Percentiles rank a stretch among this genome's conserved stretches.
Evolutionary conservation across 2,329 filamentous ascomycete species (phyloP).

Genomic region (Hansfordia pulvinata): DNA sequence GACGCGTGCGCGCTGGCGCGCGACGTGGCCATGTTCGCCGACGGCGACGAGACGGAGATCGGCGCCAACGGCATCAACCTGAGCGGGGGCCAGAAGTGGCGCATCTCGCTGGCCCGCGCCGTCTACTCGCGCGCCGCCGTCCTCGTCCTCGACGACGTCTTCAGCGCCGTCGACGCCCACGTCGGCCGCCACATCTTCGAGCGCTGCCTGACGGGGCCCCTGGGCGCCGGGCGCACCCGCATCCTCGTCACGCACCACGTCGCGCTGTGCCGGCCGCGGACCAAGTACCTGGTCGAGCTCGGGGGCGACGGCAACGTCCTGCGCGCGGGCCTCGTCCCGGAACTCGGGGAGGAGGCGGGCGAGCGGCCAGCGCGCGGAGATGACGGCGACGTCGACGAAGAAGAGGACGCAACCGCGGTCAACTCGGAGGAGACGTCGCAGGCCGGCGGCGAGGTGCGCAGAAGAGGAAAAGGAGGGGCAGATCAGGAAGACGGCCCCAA

Average conservation of each 20-base stretch:
- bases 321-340: constrained; percentile 49
- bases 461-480: too few relatives aligned
- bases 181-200: constrained; percentile 71
- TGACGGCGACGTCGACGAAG: constrained; percentile 35
- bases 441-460: too few relatives aligned
- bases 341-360: constrained; percentile 51
- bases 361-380: constrained; percentile 49
- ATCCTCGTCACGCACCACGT: constrained; percentile 76
- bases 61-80: constrained; percentile 77
- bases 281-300: constrained; percentile 63
- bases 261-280: constrained; percentile 52
- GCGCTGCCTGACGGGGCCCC: constrained; percentile 56
- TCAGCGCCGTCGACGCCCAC: constrained; percentile 71
- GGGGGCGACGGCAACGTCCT: constrained; percentile 54
- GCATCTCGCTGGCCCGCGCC: constrained; percentile 66
- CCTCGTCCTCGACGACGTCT: constrained; percentile 70
- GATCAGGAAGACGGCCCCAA: constrained; percentile 25
- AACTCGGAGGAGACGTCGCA: constrained; percentile 38
- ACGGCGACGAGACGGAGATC: constrained; percentile 70
- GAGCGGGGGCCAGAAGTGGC: constrained; percentile 73
- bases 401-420: constrained; percentile 36
- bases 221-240: constrained; percentile 56
- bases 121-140: constrained; percentile 69
- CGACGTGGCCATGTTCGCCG: constrained; percentile 61
- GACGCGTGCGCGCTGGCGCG: constrained; percentile 61